Evolutionary conservation across 331 rosid species (phyloP), one percentile per base, ranked within the genome.

Genomic region (Malus hybrid): DNA sequence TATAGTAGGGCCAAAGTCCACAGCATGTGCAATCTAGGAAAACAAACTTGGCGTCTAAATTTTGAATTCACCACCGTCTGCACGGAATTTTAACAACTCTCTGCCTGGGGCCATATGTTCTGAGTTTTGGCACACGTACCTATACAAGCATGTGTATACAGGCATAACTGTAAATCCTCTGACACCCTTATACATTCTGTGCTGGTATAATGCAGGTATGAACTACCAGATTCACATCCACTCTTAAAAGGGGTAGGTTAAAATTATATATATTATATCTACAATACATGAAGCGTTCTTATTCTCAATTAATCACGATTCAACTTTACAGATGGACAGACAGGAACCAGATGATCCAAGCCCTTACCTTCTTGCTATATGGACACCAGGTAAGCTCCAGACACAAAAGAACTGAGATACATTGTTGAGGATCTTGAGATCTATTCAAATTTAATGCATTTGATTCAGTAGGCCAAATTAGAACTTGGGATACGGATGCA

Each of bases 141-240:
- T 24, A 22, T 34, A 22, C 36, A 20, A n/a, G 16, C 52, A 32
- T 56, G 20, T 52, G 46, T 56, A 54, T 46, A 28, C 50, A 9
- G 27, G 10, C 28, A 15, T 69, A 29, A 24, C 31, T 60, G 7
- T 61, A 9, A 31, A 12, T 62, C 44, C 56, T 70, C 46, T 57
- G 34, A 65, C 73, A 60, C 61, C 68, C 60, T 78, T 70, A 69
- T 66, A 70, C 79, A 82, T 67, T 83, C 69, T 12, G 2, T 75
- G 59, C 67, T 69, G 62, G 61, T 84, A 57, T 67, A 28, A 65
- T 90, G 88, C 95, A 93, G 98, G 85, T 93, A 94, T 83, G 97
- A 90, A 87, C 92, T 94, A 73, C 97, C 97, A 74, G 99, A 94
- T 82, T 88, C 96, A 77, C 99, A 94, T 82, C 96, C 92, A 77